Base-by-base conservation (phyloP, 177 flowering plant genomes). In the Vitis hybrid region DNA sequence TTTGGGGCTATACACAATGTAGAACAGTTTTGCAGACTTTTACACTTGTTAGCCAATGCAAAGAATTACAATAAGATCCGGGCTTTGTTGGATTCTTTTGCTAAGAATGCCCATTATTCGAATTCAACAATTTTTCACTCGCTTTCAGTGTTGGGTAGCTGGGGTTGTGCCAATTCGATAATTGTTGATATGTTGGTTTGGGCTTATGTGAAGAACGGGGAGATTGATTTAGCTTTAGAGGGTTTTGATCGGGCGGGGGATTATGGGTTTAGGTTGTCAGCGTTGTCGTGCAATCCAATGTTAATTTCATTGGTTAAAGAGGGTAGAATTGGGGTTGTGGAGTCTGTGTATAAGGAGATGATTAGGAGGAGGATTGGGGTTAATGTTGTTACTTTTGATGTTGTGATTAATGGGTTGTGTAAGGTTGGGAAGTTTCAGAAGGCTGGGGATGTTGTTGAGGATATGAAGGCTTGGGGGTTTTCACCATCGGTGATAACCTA, bases 231-330 rank as follows among this genome's bases (percentile, higher is more conserved):
- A 62, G 91, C 81, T 1, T 61, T 82, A 20, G 91, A 85, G 68
- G 89, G 83, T 5, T 88, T 89, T 75, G 75, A 76, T 68, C 69
- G 91, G 60, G 90, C 89, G 29, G 85, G 86, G 31, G 84, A 87
- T 81, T 87, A 86, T 66, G 89, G 86, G 71, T 81, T 78, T 68
- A 82, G 72, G 77, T 72, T 84, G 60, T 89, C 94, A 0, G 65
- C 67, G 15, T 22, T 74, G 50, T 78, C 91, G 0, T 87, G 89
- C 70, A 89, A 87, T 70, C 78, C 80, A 2, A 48, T 89, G 86
- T 65, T 89, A 81, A 73, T 70, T 77, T 74, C 57, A 48, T 74
- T 89, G 75, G 87, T 83, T 72, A 80, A 76, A 61, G 83, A 77
- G 56, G 61, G 72, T 5, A 74, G 55, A 12, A 55, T 74, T 72